Evolutionary conservation across 164 flowering plant species (phyloP), one percentile per base, ranked within the genome.

Genomic region (Vitis rupestris): DNA sequence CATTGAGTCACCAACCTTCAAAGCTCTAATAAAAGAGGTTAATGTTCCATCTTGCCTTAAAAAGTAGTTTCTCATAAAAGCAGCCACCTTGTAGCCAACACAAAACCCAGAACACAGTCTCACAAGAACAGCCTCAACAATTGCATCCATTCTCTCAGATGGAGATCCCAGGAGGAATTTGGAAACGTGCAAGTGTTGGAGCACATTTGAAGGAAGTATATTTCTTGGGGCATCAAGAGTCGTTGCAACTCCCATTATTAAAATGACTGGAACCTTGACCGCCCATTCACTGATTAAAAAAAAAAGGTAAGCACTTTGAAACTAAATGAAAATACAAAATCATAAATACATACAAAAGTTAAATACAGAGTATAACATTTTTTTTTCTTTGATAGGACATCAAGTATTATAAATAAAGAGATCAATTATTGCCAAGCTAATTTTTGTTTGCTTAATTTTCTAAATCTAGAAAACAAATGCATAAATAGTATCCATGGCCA

Each of bases 171-270:
- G 70, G 61, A 73, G 70, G 73, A 96, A 96, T 74, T 81, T 85
- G 69, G 62, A 72, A 73, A 88, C 79, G 56, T 74, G 73, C 69
- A 96, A 67, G 17, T 44, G 73, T 53, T 84, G 86, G 63, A 87
- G 71, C 3, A 85, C 84, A 75, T 76, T 79, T 59, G 89, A 82
- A 51, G 87, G 69, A 73, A 96, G 91, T 61, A 84, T 63, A 68
- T 72, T 86, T 72, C 76, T 78, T 30, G 82, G 84, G 64, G 93
- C 88, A 79, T 93, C 94, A 72, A 82, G 57, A n/a, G 90, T 88
- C 37, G 97, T 93, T 47, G 97, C 79, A 66, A 91, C 87, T 61
- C 99, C 99, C 84, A 90, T 74, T 55, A 96, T 68, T 56, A 96
- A 71, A 69, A 88, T 78, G 23, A 90, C 52, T 27, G 99, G 99